Base-by-base conservation (phyloP, 192 early-diverging fungal species). In the Backusella tuberculispora region DNA sequence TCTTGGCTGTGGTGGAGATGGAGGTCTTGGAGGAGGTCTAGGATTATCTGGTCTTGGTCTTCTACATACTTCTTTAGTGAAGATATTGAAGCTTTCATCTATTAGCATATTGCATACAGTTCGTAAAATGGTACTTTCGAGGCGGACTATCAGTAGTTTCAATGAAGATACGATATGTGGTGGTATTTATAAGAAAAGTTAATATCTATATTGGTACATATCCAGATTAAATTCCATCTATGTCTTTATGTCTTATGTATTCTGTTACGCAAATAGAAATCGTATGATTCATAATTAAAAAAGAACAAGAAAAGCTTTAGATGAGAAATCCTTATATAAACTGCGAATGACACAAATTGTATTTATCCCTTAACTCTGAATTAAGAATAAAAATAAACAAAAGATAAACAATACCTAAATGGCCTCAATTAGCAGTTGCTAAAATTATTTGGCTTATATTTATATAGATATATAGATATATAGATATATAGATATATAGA, bases 161-260 rank as follows among this genome's bases (percentile, higher is more conserved):
- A 26, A 24, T 60, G 12, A 60, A 26, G 24, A 60, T 60, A 60
- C 21, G 21, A 60, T 60, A 24, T 8, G 7, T 60, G 19, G 21
- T 24, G 53, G 24, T 60, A 60, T 60, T 60, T 60, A 60, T 60
- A 60, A 19, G 53, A 60, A 60, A 60, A 60, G 24, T 26, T 60
- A 60, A 60, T 26, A 60, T 60, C 53, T 60, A 60, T 24, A 26
- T 60, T 60, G 53, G 53, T 60, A 60, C 53, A 60, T 60, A 60
- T 60, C 53, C 53, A 60, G 26, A 60, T 60, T 60, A 60, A 60
- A 60, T 26, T 60, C 53, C 53, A 60, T 60, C 21, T 56, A 24
- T 56, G 10, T 56, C 53, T 56, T 24, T 24, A 56, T 56, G 53
- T 56, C 53, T 56, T 56, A 56, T 56, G 19, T 56, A 56, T 56